Conservation (phyloP, 768 basidiomycete species). For the Sarcomyxa edulis region DNA sequence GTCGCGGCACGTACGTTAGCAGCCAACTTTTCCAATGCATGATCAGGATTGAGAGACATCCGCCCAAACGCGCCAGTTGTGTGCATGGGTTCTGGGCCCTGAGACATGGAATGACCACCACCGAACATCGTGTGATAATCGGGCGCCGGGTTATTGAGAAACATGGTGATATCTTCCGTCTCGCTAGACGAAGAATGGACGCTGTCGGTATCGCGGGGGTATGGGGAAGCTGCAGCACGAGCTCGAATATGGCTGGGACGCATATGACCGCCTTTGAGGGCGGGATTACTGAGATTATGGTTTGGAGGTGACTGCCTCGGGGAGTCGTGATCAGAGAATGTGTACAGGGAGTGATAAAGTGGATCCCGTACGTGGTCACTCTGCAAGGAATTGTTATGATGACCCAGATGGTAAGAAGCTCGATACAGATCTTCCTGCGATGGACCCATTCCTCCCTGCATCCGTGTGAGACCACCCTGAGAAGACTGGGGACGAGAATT, state of each 20-base stretch:
- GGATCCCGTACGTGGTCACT: slow-evolving; percentile 35
- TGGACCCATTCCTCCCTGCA: slow-evolving; percentile 44
- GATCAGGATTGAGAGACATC: slow-evolving; percentile 73
- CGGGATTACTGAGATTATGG: slow-evolving; percentile 67
- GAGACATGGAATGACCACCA: slow-evolving; percentile 38
- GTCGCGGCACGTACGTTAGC: slow-evolving; percentile 85
- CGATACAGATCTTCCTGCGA: slow-evolving; percentile 69
- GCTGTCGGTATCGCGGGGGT: slow-evolving; percentile 80
- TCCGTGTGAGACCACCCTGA: slow-evolving; percentile 54
- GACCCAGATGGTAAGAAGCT: slow-evolving; percentile 50
- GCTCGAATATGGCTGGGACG: slow-evolving; percentile 76
- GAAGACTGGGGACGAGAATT: slow-evolving; percentile 76
- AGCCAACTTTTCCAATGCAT: slow-evolving; percentile 79
- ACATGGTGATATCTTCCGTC: slow-evolving; percentile 85
- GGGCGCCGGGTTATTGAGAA: slow-evolving; percentile 45
- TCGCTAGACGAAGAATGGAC: slow-evolving; percentile 86
- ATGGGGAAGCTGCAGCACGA: slow-evolving; percentile 77
- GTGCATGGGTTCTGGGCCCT: slow-evolving; percentile 51
- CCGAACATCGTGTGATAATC: slow-evolving; percentile 71
- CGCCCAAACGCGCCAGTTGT: slow-evolving; percentile 71
- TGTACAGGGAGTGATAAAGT: slow-evolving; percentile 10
- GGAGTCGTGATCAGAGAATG: slow-evolving; percentile 16
- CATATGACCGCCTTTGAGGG: slow-evolving; percentile 72
- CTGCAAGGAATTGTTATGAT: slow-evolving; percentile 38
- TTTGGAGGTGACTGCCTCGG: slow-evolving; percentile 66